Percentiles rank a stretch among this genome's conserved stretches.
These are phyloP conservation scores for Globisporangium radiosum DNA, from an alignment of 352 stramenopile genomes.

Conservation along the genomic window DNA sequence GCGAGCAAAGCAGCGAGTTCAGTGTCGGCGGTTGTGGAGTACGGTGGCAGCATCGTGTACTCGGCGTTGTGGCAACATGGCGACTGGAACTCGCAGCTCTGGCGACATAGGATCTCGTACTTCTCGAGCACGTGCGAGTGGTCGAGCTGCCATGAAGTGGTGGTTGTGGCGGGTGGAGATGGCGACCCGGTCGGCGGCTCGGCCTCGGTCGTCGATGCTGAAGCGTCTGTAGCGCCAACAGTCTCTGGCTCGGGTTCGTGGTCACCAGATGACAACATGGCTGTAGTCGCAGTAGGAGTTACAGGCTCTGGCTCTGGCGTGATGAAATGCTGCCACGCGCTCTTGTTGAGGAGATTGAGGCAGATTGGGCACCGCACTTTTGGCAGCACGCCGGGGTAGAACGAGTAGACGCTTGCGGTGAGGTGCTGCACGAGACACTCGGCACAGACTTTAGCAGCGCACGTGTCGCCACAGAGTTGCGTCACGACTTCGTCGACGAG, in stretches of 20 bases:
- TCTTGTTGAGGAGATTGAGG: slow-evolving; percentile 42
- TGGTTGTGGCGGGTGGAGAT: slow-evolving; percentile 5
- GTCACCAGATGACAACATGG: background rate
- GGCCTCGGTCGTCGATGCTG: background rate
- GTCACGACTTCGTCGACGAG: slow-evolving; percentile 25
- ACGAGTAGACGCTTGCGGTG: slow-evolving; percentile 45
- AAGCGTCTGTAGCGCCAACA: background rate
- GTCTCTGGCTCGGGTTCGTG: slow-evolving; percentile 1
- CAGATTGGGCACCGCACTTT: slow-evolving; percentile 66
- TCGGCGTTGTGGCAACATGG: slow-evolving; percentile 51
- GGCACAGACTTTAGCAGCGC: slow-evolving; percentile 34
- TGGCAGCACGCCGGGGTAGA: slow-evolving; percentile 51
- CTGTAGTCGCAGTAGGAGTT: background rate
- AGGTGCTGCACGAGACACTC: slow-evolving; percentile 45
- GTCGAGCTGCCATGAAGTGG: slow-evolving; percentile 17
- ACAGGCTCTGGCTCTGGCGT: slow-evolving; percentile 5
- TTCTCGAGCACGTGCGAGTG: slow-evolving; percentile 47
- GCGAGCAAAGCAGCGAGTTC: slow-evolving; percentile 9
- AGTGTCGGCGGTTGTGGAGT: slow-evolving; percentile 7
- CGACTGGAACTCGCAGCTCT: slow-evolving; percentile 56
- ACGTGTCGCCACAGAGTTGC: slow-evolving; percentile 30
- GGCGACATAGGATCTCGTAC: slow-evolving; percentile 45
- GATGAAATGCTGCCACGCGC: slow-evolving; percentile 36
- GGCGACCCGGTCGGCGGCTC: background rate
- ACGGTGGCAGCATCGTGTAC: slow-evolving; percentile 43